Conservation (phyloP, 2,329 filamentous ascomycete species). For the Fusarium hainanense region DNA sequence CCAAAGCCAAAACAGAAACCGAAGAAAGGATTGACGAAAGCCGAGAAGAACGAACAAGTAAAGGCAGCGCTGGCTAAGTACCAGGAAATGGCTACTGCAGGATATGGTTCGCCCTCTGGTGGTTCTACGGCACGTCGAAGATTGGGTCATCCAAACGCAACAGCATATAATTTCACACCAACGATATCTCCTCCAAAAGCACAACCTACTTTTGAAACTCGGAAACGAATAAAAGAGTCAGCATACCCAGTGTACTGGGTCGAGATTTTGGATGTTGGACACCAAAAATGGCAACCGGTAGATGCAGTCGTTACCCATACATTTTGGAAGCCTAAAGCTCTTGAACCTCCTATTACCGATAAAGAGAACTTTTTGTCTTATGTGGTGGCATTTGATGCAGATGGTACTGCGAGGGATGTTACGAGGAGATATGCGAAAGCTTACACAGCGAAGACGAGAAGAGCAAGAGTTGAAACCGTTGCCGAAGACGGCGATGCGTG, state of each 20-base stretch:
- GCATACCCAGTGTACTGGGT: conserved; percentile 92
- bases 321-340: conserved; percentile 76
- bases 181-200: conserved; percentile 53
- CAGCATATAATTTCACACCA: conserved; percentile 63
- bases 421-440: conserved; percentile 88
- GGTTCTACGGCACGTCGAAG: conserved; percentile 58
- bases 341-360: conserved; percentile 88
- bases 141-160: conserved; percentile 65
- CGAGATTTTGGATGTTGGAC: conserved; percentile 85
- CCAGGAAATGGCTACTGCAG: conserved; percentile 47
- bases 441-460: conserved; percentile 90
- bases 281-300: conserved; percentile 91
- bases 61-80: conserved; percentile 56
- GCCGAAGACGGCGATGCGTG: conserved; percentile 61
- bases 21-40: conserved; percentile 46
- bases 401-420: conserved; percentile 83
- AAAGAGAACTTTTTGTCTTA: conserved; percentile 82
- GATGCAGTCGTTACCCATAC: conserved; percentile 84
- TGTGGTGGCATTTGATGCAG: conserved; percentile 84
- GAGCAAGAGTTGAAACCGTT: conserved; percentile 76
- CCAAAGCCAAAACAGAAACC: conserved; percentile 52
- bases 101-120: conserved; percentile 46
- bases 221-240: conserved; percentile 71
- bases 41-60: conserved; percentile 51
- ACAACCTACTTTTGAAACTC: conserved; percentile 49